phyloP scores from a whole-genome alignment of 78 protist species.

The Goniomonas avonlea region DNA sequence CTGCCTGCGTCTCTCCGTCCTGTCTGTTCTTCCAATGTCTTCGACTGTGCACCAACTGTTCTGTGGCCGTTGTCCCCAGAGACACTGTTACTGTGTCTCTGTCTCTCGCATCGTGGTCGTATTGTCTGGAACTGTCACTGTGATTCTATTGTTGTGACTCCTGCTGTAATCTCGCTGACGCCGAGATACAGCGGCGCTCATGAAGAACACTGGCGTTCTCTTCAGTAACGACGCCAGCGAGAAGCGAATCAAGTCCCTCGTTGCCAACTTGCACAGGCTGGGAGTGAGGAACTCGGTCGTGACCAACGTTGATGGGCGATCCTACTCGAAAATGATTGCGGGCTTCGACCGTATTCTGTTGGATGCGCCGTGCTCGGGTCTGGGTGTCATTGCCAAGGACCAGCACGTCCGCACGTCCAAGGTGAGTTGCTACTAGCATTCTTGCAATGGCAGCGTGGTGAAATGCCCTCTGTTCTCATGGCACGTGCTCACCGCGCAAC shows the following conservation, averaged over 20 bases:
- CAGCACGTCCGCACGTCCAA: constrained; percentile 64
- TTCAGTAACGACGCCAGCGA: constrained; percentile 88
- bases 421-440: too few relatives aligned
- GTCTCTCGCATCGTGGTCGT: too few relatives aligned
- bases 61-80: too few relatives aligned
- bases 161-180: too few relatives aligned
- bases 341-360: constrained; percentile 92
- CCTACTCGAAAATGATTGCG: constrained; percentile 53
- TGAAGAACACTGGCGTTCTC: constrained; percentile 90
- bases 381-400: constrained; percentile 95
- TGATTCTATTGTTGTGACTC: not conserved
- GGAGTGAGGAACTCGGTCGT: constrained; percentile 45
- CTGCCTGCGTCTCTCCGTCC: not conserved
- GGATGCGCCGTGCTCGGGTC: constrained; percentile 99
- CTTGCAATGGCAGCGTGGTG: not conserved
- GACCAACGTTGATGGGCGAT: constrained; percentile 77
- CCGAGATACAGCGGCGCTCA: constrained; percentile 60
- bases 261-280: constrained; percentile 72
- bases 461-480: not conserved
- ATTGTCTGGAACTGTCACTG: too few relatives aligned
- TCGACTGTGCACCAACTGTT: too few relatives aligned
- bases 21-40: too few relatives aligned
- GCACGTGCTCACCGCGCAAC: too few relatives aligned
- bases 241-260: constrained; percentile 71
- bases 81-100: too few relatives aligned